A percentile compares a stretch with the other conserved stretches of the same genome.
Evolutionary conservation across 139 green algal genomes (phyloP).

Genomic region (Haematococcus lacustris): DNA sequence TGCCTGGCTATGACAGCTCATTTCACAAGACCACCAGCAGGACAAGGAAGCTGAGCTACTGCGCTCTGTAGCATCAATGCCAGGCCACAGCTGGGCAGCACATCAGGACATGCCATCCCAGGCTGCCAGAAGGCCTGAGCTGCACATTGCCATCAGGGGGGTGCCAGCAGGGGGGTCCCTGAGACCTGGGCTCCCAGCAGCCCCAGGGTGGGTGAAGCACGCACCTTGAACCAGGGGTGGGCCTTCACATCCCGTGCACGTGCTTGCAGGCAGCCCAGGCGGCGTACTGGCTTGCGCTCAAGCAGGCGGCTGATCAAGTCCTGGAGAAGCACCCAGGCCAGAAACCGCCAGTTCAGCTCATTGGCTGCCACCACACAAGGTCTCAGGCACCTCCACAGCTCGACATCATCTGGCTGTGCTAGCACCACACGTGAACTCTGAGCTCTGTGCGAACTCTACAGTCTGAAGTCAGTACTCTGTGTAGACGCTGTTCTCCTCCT

Average conservation of each 20-base stretch:
- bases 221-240: conserved; percentile 82
- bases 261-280: conserved; percentile 80
- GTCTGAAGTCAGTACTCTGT: too few relatives aligned
- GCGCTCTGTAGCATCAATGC: neutral
- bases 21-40: neutral
- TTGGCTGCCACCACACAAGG: neutral
- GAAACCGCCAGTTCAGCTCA: too few relatives aligned
- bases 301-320: conserved; percentile 79
- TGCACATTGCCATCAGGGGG: neutral
- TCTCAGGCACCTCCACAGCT: neutral
- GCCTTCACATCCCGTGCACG: conserved; percentile 73
- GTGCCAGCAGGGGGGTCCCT: neutral
- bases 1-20: neutral
- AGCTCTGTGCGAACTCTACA: too few relatives aligned
- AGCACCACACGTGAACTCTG: too few relatives aligned
- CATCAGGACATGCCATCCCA: neutral
- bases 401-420: too few relatives aligned
- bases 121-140: neutral
- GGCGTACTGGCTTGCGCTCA: conserved; percentile 78
- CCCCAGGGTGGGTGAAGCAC: neutral
- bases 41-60: neutral
- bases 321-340: too few relatives aligned
- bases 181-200: too few relatives aligned
- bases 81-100: too few relatives aligned
- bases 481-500: too few relatives aligned